These are phyloP conservation scores for Boletus eberwhitei DNA, from an alignment of 768 basidiomycete species.

Conservation along the genomic window DNA sequence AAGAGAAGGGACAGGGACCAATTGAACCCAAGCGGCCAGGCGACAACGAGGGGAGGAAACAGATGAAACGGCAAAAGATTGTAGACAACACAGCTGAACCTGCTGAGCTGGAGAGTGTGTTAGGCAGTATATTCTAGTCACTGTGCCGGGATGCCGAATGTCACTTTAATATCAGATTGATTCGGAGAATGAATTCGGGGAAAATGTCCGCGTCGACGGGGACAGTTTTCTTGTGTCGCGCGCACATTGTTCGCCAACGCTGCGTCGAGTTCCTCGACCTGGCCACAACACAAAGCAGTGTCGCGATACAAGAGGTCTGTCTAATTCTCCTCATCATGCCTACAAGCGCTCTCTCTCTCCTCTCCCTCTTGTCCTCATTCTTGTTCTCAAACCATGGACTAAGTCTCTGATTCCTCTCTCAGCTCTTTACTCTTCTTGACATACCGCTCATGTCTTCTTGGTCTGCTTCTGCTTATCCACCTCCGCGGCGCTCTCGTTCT, in stretches of 20 bases:
- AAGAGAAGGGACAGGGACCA: conserved; percentile 53
- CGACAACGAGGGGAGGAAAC: conserved; percentile 6
- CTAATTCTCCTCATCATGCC: conserved; percentile 73
- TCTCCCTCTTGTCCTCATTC: conserved; percentile 57
- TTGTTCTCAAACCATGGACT: conserved; percentile 39
- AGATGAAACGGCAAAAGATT: conserved; percentile 15
- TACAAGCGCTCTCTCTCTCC: conserved; percentile 58
- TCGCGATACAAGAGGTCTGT: conserved; percentile 83
- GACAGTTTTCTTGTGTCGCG: conserved; percentile 50
- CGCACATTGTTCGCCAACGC: conserved; percentile 47
- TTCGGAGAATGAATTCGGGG: conserved; percentile 21
- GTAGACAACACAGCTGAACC: not conserved
- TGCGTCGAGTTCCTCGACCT: conserved; percentile 32
- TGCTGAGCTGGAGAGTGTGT: conserved; percentile 37
- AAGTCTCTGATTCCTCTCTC: conserved; percentile 50
- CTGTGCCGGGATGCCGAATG: conserved; percentile 13
- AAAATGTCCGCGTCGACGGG: conserved; percentile 15
- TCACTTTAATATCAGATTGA: conserved; percentile 16
- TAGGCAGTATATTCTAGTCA: conserved; percentile 50
- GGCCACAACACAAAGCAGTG: conserved; percentile 38
- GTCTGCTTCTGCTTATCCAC: conserved; percentile 67
- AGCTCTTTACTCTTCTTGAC: conserved; percentile 32
- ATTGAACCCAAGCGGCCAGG: conserved; percentile 20
- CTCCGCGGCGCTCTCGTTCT: conserved; percentile 77
- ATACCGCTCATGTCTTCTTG: conserved; percentile 68